Conservation (phyloP, 2,329 filamentous ascomycete species). For the Tricladium varicosporioides region DNA sequence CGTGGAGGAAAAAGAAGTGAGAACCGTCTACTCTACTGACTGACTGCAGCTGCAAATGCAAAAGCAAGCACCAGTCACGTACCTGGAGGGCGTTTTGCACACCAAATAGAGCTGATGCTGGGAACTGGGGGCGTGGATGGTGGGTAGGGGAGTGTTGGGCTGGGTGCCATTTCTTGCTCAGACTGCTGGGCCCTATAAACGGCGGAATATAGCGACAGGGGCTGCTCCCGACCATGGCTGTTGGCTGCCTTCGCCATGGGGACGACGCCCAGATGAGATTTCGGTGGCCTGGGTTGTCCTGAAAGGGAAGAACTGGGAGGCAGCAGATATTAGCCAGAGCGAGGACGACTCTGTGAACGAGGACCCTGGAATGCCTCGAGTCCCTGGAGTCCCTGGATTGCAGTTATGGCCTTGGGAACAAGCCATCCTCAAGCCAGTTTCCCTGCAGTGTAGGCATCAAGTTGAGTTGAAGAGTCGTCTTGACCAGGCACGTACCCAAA, state of each 20-base stretch:
- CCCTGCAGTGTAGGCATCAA: too few relatives aligned
- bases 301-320: background rate
- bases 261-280: background rate
- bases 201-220: background rate
- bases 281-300: background rate
- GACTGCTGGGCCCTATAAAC: background rate
- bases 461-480: background rate
- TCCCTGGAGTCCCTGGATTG: background rate
- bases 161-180: background rate
- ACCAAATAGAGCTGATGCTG: constrained; percentile 36
- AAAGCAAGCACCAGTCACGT: background rate
- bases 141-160: constrained; percentile 36
- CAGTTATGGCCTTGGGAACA: background rate
- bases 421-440: background rate
- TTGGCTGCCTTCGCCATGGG: background rate
- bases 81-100: background rate
- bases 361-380: background rate
- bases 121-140: constrained; percentile 73
- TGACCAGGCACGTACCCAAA: background rate
- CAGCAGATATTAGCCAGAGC: background rate
- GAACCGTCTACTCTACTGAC: background rate
- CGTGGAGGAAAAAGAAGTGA: background rate
- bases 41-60: background rate
- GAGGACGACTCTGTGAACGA: background rate
- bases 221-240: background rate